These are phyloP conservation scores for Claviceps purpurea DNA, from an alignment of 2,329 filamentous ascomycete genomes.

Conservation along the genomic window DNA sequence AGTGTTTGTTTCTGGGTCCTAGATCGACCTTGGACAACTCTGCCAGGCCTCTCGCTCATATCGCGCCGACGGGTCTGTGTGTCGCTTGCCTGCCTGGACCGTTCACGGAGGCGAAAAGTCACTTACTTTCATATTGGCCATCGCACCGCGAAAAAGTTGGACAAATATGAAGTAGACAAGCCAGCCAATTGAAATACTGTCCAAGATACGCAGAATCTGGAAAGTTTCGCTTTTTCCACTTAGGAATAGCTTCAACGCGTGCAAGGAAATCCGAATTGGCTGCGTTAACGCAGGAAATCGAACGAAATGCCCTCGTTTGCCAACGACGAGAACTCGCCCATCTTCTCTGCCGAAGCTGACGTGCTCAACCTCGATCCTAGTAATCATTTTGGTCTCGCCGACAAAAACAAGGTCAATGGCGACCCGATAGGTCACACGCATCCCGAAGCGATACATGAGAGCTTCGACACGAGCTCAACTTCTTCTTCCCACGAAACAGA, in stretches of 20 bases:
- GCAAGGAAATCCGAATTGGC: not conserved
- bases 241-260: not conserved
- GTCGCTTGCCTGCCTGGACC: not conserved
- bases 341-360: conserved; percentile 28
- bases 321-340: conserved; percentile 30
- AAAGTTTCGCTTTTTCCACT: not conserved
- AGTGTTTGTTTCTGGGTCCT: too few species aligned
- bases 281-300: conserved; percentile 3
- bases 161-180: not conserved
- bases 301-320: conserved; percentile 42
- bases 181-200: not conserved
- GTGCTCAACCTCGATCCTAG: conserved; percentile 30
- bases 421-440: conserved; percentile 25
- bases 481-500: conserved; percentile 40
- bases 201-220: not conserved
- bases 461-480: conserved; percentile 41
- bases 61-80: not conserved
- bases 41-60: not conserved
- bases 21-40: not conserved
- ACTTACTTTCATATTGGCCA: not conserved
- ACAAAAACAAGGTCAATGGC: conserved; percentile 23
- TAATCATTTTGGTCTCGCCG: conserved; percentile 22
- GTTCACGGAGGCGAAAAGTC: not conserved
- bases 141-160: not conserved
- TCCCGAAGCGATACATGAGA: conserved; percentile 34